These are phyloP conservation scores for Excoecaria agallocha DNA, from an alignment of 345 rosid genomes.

Conservation along the genomic window DNA sequence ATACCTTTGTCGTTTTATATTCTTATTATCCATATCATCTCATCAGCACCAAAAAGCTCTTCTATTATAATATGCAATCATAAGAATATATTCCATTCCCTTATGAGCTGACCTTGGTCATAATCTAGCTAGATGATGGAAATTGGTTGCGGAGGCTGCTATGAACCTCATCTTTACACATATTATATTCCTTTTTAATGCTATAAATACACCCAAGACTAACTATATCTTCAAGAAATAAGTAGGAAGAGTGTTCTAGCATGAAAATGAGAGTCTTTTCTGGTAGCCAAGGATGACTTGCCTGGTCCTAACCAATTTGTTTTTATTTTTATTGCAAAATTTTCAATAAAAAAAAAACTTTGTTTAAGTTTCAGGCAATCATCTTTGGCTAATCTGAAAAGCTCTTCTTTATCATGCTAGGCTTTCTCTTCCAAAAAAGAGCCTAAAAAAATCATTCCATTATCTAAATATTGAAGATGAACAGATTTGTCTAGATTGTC, in stretches of 20 bases:
- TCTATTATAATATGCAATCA: no score
- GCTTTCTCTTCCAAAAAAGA: slow-evolving; percentile 7
- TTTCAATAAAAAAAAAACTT: no score
- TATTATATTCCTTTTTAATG: background rate
- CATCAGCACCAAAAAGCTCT: no score
- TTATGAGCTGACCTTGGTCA: no score
- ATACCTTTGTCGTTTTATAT: no score
- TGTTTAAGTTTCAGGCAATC: slow-evolving; percentile 16
- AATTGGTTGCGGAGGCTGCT: no score
- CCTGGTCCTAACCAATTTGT: slow-evolving; percentile 5
- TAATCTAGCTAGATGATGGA: no score
- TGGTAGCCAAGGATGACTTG: slow-evolving; percentile 25
- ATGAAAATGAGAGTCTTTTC: slow-evolving; percentile 8
- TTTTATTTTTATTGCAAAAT: background rate
- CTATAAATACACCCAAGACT: slow-evolving; percentile 7
- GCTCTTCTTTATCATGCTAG: slow-evolving; percentile 19
- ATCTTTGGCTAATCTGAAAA: slow-evolving; percentile 19
- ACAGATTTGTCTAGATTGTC: no score
- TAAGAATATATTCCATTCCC: no score
- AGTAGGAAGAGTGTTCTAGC: slow-evolving; percentile 17
- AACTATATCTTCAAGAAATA: background rate
- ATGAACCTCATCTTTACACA: background rate
- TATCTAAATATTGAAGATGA: no score
- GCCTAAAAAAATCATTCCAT: no score
- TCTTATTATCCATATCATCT: no score